phyloP scores from a whole-genome alignment of 495 filamentous ascomycete species.

The Penicillium antarcticum region DNA sequence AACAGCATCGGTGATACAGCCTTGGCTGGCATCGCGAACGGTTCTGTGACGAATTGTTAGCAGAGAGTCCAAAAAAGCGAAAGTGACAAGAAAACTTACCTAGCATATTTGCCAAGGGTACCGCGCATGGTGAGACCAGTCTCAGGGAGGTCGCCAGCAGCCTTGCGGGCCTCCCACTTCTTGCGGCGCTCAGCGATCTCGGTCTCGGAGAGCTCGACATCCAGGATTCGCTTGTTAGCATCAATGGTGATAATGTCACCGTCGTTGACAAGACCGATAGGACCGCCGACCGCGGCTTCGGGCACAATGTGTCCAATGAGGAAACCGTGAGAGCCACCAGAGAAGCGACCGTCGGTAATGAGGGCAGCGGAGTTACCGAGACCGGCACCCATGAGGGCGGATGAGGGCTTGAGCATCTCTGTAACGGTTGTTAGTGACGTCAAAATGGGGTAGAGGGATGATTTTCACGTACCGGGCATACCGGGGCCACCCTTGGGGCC shows the following conservation, averaged over 20 bases:
- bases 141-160: slow-evolving; percentile 30
- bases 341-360: slow-evolving; percentile 49
- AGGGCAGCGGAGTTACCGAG: slow-evolving; percentile 62
- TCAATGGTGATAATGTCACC: slow-evolving; percentile 57
- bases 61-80: neutral
- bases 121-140: slow-evolving; percentile 60
- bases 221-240: slow-evolving; percentile 46
- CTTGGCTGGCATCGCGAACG: slow-evolving; percentile 68
- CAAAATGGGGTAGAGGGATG: neutral
- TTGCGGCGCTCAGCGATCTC: slow-evolving; percentile 66
- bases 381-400: slow-evolving; percentile 89
- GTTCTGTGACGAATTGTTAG: slow-evolving; percentile 14
- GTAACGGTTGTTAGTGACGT: neutral
- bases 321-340: slow-evolving; percentile 50
- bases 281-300: slow-evolving; percentile 56
- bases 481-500: slow-evolving; percentile 94
- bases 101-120: slow-evolving; percentile 86
- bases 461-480: slow-evolving; percentile 65
- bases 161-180: slow-evolving; percentile 50
- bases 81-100: slow-evolving; percentile 14
- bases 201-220: slow-evolving; percentile 46
- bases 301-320: slow-evolving; percentile 55
- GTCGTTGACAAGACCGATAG: slow-evolving; percentile 53
- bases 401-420: slow-evolving; percentile 83
- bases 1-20: slow-evolving; percentile 50